Conservation (phyloP, 495 filamentous ascomycete species). For the Amniculicola lignicola region DNA sequence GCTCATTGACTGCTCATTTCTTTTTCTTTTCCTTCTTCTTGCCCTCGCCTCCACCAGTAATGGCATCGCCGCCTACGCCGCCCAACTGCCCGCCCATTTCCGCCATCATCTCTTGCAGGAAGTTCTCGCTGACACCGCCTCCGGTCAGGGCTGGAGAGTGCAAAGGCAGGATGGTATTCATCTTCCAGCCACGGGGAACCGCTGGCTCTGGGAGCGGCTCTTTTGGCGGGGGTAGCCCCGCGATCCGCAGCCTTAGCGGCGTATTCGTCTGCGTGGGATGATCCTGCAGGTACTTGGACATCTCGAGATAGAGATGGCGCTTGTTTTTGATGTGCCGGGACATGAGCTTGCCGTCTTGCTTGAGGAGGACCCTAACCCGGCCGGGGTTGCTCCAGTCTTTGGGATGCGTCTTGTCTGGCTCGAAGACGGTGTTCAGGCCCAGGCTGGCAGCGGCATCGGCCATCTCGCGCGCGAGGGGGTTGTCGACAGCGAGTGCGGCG, state of each 20-base stretch:
- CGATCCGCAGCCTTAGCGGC: conserved; percentile 62
- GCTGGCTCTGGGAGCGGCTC: conserved; percentile 68
- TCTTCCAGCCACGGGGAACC: conserved; percentile 89
- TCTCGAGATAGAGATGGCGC: conserved; percentile 76
- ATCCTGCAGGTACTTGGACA: conserved; percentile 67
- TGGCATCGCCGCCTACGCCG: conserved; percentile 46
- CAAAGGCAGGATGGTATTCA: conserved; percentile 75
- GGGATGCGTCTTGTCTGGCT: conserved; percentile 88
- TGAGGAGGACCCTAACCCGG: conserved; percentile 74
- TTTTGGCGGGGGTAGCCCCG: conserved; percentile 60
- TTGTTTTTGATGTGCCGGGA: conserved; percentile 73
- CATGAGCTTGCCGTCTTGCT: conserved; percentile 51
- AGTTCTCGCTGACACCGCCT: conserved; percentile 92
- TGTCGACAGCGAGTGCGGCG: conserved; percentile 65
- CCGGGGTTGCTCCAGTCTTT: conserved; percentile 98
- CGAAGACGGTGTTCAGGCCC: conserved; percentile 73
- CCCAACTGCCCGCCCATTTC: conserved; percentile 71
- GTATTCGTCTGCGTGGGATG: conserved; percentile 73
- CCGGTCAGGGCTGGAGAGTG: conserved; percentile 86
- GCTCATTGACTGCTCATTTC: conserved; percentile 3
- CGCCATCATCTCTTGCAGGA: conserved; percentile 95
- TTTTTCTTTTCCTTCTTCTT: conserved; percentile 49
- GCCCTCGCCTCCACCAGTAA: conserved; percentile 39
- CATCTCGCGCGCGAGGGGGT: conserved; percentile 87
- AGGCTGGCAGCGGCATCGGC: conserved; percentile 75